Base-by-base conservation (phyloP, 345 rosid genomes). In the Arabis hirsuta region DNA sequence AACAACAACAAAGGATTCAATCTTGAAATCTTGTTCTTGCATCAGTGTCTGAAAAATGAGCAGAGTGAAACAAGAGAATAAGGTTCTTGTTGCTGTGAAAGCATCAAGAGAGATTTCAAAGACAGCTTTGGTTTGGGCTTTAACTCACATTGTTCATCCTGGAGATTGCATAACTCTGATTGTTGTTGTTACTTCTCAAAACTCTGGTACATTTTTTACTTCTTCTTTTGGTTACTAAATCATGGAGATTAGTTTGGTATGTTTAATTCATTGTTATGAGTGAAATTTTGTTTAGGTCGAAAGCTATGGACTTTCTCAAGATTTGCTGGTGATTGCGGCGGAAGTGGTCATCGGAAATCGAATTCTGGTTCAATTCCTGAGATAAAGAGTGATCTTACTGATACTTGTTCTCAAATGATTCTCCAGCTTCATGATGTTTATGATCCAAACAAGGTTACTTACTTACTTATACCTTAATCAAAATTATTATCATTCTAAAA, bases 391-490 rank as follows among this genome's bases (percentile, higher is more conserved):
- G 99, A 91, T 55, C 86, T 91, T 19, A 88, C 94, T 0, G 94
- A 95, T 82, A 81, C 90, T n/a, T 96, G 96, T 82, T 92, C 99
- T 19, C 99, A 92, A 77, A 88, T 96, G 99, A 88, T 96, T 69
- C 92, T 96, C 71, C 99, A 85, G 81, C 96, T 96, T 51, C 99
- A 88, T 43, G 96, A 90, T 83, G 95, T 96, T 70, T 96, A 90
- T 74, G 98, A 96, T 79, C 97, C 96, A 48, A 89, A 90, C 71
- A 96, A 96, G 85, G 99, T 86, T 60, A 31, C 38, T 86, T 60
- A 36, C 38, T 31, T 32, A 5, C 48, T 10, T 32, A 32, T 12
- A 56, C 71, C 16, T 9, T 22, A 10, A 38, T 19, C 2, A 22
- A 31, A 22, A 24, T n/a, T 14, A 48, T 9, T 14, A 24, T 36